A percentile compares a stretch with the other conserved stretches of the same genome.
phyloP scores from a whole-genome alignment of 345 rosid species.

The Reutealis trisperma region DNA sequence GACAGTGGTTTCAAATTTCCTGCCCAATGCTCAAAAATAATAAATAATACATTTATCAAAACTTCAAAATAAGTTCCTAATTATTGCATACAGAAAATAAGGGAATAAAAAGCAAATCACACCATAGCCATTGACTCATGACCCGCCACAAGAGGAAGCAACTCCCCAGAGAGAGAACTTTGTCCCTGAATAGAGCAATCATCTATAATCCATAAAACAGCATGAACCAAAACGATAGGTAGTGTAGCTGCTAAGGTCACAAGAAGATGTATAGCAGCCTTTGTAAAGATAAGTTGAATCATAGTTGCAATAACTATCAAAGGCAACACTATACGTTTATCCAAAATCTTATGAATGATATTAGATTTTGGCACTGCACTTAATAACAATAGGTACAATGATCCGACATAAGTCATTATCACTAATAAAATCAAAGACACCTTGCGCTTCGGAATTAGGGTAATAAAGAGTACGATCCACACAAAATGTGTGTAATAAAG shows the following conservation, averaged over 20 bases:
- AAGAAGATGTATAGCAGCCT: constrained; percentile 27
- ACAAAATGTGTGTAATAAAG: constrained; percentile 27
- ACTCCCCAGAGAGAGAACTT: neutral
- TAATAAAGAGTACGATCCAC: constrained; percentile 30
- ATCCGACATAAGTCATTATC: constrained; percentile 20
- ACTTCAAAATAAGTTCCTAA: too few relatives aligned
- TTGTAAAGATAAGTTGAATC: constrained; percentile 22
- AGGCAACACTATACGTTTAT: constrained; percentile 25
- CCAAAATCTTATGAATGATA: constrained; percentile 2
- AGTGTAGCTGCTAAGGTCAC: constrained; percentile 21
- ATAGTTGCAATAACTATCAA: constrained; percentile 11
- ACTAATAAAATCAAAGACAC: constrained; percentile 24
- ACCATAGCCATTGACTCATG: constrained; percentile 3
- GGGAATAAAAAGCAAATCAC: neutral
- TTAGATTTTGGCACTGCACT: constrained; percentile 14
- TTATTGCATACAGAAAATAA: too few relatives aligned
- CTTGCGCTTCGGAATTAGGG: constrained; percentile 26
- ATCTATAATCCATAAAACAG: constrained; percentile 29
- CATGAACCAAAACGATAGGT: constrained; percentile 31
- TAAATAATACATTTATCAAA: too few relatives aligned
- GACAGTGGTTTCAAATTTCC: too few relatives aligned
- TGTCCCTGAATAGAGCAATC: constrained; percentile 9
- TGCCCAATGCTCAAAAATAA: too few relatives aligned
- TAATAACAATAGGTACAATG: constrained; percentile 17
- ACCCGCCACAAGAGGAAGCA: neutral